phyloP scores from a whole-genome alignment of 2,329 filamentous ascomycete species.

The Paraphoma chrysanthemicola region DNA sequence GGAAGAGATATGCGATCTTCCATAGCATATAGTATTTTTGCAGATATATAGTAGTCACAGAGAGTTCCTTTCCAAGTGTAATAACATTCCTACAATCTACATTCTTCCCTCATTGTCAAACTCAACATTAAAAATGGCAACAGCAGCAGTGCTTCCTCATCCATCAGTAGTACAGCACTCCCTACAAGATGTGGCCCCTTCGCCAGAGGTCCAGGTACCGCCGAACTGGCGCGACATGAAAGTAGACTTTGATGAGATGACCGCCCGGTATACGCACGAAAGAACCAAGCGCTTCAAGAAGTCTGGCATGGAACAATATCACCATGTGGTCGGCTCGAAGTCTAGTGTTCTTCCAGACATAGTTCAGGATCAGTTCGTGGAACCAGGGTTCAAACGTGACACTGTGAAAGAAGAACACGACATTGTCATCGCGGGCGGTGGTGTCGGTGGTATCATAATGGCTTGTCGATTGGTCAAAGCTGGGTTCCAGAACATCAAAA shows the following conservation, averaged over 20 bases:
- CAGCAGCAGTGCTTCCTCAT: constrained; percentile 13
- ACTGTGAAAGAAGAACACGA: constrained; percentile 35
- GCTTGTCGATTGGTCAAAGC: constrained; percentile 46
- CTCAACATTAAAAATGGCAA: constrained; percentile 11
- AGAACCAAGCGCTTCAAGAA: constrained; percentile 7
- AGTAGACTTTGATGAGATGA: no score
- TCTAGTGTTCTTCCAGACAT: constrained; percentile 25
- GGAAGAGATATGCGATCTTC: no score
- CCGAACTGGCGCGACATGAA: no score
- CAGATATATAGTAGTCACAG: no score
- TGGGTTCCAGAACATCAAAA: constrained; percentile 42
- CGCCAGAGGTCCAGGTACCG: no score
- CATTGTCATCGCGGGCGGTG: constrained; percentile 52
- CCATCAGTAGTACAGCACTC: constrained; percentile 23
- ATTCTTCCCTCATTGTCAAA: background rate
- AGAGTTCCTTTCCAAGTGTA: no score
- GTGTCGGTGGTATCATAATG: constrained; percentile 53
- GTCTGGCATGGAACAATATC: constrained; percentile 37
- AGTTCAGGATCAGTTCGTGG: constrained; percentile 33
- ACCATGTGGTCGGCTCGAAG: constrained; percentile 26
- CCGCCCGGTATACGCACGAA: no score
- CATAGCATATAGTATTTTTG: no score
- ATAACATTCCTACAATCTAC: background rate
- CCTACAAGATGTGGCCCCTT: constrained; percentile 7
- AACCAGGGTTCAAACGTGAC: constrained; percentile 31